A percentile compares a stretch with the other conserved stretches of the same genome.
phyloP scores from a whole-genome alignment of 1,139 yeast species.

The Sugiyamaella sp. region DNA sequence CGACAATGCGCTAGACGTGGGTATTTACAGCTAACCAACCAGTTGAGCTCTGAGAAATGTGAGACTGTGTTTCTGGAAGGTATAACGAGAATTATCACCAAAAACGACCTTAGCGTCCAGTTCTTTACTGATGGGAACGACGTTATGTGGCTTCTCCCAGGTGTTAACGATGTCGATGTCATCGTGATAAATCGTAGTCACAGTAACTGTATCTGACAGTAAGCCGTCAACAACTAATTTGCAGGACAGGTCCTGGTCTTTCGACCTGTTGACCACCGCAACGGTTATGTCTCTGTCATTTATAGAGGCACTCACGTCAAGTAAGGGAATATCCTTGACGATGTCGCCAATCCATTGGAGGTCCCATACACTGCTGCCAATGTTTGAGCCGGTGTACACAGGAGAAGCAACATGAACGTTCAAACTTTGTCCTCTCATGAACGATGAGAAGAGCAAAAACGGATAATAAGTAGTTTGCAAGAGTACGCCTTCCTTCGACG shows the following conservation, averaged over 20 bases:
- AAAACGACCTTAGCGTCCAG: background rate
- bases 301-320: conserved; percentile 35
- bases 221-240: conserved; percentile 30
- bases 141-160: conserved; percentile 28
- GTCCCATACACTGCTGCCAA: conserved; percentile 34
- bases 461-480: conserved; percentile 43
- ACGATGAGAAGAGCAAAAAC: conserved; percentile 38
- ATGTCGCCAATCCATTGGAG: conserved; percentile 33
- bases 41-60: conserved; percentile 32
- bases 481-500: conserved; percentile 37
- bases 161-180: conserved; percentile 38
- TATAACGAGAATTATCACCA: conserved; percentile 3
- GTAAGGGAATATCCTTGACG: conserved; percentile 32
- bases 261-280: conserved; percentile 41
- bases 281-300: conserved; percentile 32
- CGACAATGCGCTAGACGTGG: too few species aligned
- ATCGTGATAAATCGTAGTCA: conserved; percentile 40
- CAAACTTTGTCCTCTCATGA: conserved; percentile 42
- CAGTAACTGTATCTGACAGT: conserved; percentile 22
- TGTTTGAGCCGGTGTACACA: conserved; percentile 35
- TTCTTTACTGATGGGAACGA: conserved; percentile 10
- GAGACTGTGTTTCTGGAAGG: conserved; percentile 22
- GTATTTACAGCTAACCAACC: background rate
- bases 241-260: conserved; percentile 35
- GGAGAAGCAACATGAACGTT: conserved; percentile 40